A percentile compares a stretch with the other conserved stretches of the same genome.
phyloP scores from a whole-genome alignment of 2,329 filamentous ascomycete species.

The Colletotrichum salicis region DNA sequence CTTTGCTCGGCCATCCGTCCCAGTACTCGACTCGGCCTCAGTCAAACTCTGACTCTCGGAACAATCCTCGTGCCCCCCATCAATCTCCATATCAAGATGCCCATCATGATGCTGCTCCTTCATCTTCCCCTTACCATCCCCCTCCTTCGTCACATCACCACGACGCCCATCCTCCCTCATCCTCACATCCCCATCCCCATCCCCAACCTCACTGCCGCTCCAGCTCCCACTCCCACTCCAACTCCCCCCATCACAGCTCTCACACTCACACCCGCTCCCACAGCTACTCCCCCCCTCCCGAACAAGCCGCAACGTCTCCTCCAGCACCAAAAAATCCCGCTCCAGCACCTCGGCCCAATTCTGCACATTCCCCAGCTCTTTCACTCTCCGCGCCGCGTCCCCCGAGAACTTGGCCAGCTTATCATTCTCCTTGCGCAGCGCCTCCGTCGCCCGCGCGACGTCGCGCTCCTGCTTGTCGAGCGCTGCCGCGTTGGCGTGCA shows the following conservation, averaged over 20 bases:
- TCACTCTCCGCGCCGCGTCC: conserved; percentile 71
- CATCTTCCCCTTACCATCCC: conserved; percentile 41
- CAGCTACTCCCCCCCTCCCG: conserved; percentile 41
- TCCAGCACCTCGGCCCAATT: conserved; percentile 89
- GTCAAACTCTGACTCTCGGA: conserved; percentile 52
- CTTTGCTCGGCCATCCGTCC: conserved; percentile 44
- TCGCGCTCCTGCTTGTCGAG: conserved; percentile 76
- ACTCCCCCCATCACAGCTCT: conserved; percentile 38
- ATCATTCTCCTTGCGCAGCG: conserved; percentile 71
- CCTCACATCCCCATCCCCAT: conserved; percentile 27
- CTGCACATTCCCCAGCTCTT: conserved; percentile 84
- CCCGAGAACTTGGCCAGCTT: conserved; percentile 73
- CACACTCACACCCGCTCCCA: conserved; percentile 43
- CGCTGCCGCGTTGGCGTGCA: conserved; percentile 75
- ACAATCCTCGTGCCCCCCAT: conserved; percentile 40
- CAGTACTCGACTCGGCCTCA: conserved; percentile 49
- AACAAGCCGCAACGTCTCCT: conserved; percentile 71
- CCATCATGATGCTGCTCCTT: conserved; percentile 20
- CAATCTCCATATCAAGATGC: conserved; percentile 34
- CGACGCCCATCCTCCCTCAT: conserved; percentile 22
- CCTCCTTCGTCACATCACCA: conserved; percentile 33
- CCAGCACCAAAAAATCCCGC: conserved; percentile 71
- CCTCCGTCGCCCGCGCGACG: conserved; percentile 68
- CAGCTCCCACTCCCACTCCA: conserved; percentile 50
- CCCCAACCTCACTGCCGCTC: conserved; percentile 39